phyloP scores from a whole-genome alignment of 208 protist species.

The Balamuthia mandrillaris region DNA sequence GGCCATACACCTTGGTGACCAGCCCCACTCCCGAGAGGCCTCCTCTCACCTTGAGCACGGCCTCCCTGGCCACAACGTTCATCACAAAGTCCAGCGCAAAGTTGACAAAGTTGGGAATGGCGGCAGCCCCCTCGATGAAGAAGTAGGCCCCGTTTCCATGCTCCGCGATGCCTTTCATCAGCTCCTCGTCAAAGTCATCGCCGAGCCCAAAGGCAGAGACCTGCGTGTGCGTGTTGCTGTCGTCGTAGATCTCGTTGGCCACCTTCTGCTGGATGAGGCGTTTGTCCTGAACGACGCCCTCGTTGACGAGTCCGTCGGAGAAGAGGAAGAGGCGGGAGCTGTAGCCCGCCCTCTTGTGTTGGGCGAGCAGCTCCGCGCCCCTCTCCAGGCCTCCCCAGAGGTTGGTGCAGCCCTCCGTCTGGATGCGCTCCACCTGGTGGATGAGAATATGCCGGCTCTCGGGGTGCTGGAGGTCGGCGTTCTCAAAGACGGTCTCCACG shows the following conservation, averaged over 20 bases:
- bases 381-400: background rate
- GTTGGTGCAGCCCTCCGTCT: background rate
- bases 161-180: slow-evolving; percentile 22
- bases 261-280: too few species aligned
- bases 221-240: background rate
- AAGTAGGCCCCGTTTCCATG: slow-evolving; percentile 8
- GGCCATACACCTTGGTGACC: too few species aligned
- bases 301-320: slow-evolving; percentile 30
- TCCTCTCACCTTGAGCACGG: too few species aligned
- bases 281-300: slow-evolving; percentile 8
- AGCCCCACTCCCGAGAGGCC: too few species aligned
- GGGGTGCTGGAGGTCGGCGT: background rate
- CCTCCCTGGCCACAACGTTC: too few species aligned
- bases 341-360: background rate
- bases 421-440: background rate
- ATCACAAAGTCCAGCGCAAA: too few species aligned
- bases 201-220: slow-evolving; percentile 25
- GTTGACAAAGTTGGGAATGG: slow-evolving; percentile 8
- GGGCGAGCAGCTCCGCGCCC: background rate
- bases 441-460: background rate
- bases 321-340: slow-evolving; percentile 27
- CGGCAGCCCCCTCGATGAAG: slow-evolving; percentile 22
- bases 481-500: background rate
- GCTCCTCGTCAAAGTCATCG: slow-evolving; percentile 23
- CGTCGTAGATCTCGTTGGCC: background rate